Base-by-base conservation (phyloP, 2,329 filamentous ascomycete species). In the Diaporthe vexans region DNA sequence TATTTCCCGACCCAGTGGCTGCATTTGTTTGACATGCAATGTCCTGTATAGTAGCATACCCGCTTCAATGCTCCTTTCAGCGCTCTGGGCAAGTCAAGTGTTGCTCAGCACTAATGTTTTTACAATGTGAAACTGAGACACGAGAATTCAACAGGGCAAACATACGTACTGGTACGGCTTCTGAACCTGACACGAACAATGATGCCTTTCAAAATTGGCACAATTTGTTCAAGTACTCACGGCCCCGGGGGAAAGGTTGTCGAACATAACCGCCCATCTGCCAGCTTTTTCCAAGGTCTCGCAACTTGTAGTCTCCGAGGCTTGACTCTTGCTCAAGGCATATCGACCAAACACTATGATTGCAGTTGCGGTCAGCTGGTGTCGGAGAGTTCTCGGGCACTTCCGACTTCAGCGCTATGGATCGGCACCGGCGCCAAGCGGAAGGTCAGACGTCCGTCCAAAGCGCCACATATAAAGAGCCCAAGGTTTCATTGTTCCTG, bases 321-420 rank as follows among this genome's bases (percentile, higher is more conserved):
- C n/a, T 11, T 29, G 19, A 10, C 26, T 10, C 4, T 10, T 19
- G 2, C 9, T 29, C 4, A 21, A 33, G 2, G 11, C 0, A 35
- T 11, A 67, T 6, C 52, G 8, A 19, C 11, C 19, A 7, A 37
- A 6, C 11, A 52, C 35, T 13, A 37, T 15, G 11, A 26, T 26
- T 40, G 7, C 29, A 9, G 11, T 21, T 4, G 63, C 21, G 4
- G 13, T 4, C n/a, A 40, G 63, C 21, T 26, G 9, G 13, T 26
- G 29, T 37, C 46, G 46, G 46, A 21, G 63, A 52, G 63, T 67
- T 67, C 21, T 67, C 63, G 63, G 63, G 37, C 29, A 67, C 63
- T 52, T 67, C 46, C 29, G 29, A 67, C 46, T 13, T n/a, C 21
- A 52, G 21, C 33, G 46, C 63, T 52, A 11, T 26, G n/a, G 63